A percentile compares a stretch with the other conserved stretches of the same genome.
phyloP scores from a whole-genome alignment of 768 basidiomycete species.

The Boletellus sp. region DNA sequence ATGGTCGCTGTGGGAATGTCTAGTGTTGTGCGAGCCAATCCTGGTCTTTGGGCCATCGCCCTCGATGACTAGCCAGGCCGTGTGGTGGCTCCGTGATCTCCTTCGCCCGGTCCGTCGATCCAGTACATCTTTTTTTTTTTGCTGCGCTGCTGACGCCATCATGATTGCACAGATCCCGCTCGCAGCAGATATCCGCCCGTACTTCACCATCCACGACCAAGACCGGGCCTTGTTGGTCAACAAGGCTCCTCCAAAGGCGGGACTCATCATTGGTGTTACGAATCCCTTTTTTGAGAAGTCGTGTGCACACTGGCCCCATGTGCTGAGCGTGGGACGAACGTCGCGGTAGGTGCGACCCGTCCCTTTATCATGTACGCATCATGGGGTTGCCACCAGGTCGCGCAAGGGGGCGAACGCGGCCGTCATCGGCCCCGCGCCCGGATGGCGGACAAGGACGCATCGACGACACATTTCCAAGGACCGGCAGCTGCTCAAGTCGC shows the following conservation, averaged over 20 bases:
- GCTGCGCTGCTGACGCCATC: neutral
- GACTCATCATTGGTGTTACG: constrained; percentile 78
- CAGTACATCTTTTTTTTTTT: neutral
- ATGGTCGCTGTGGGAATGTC: constrained; percentile 92
- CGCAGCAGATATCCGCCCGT: constrained; percentile 84
- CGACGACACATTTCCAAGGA: constrained; percentile 87
- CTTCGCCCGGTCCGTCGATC: constrained; percentile 64
- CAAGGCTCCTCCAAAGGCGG: constrained; percentile 73
- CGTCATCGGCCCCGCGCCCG: constrained; percentile 53
- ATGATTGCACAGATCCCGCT: constrained; percentile 62
- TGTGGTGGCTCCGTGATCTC: constrained; percentile 91
- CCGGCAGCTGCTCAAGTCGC: constrained; percentile 60
- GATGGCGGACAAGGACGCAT: constrained; percentile 77
- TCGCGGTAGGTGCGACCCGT: constrained; percentile 35
- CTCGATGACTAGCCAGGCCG: constrained; percentile 76
- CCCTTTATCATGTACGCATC: neutral
- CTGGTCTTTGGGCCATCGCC: constrained; percentile 79
- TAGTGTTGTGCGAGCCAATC: constrained; percentile 87
- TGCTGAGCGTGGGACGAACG: constrained; percentile 62
- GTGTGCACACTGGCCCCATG: constrained; percentile 84
- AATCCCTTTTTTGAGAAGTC: constrained; percentile 83
- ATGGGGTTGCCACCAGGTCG: neutral
- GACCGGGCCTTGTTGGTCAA: constrained; percentile 76
- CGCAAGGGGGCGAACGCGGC: constrained; percentile 4
- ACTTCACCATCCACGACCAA: constrained; percentile 95